A percentile compares a stretch with the other conserved stretches of the same genome.
Conservation (phyloP, 805 yeast genomes). For the Wickerhamomyces chambardii region DNA sequence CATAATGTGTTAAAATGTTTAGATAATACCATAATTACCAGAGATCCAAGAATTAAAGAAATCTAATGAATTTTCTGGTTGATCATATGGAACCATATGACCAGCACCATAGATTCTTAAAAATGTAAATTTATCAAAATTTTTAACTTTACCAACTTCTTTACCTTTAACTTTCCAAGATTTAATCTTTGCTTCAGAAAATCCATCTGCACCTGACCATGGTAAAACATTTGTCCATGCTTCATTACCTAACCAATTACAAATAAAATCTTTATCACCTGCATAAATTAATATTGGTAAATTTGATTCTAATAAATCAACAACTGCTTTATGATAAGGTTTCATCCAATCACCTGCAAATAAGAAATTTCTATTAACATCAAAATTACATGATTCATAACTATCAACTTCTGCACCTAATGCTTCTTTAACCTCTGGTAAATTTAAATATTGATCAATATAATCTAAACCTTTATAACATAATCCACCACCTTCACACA, state of each 20-base stretch:
- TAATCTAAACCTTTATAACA: constrained; percentile 78
- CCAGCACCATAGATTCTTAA: constrained; percentile 85
- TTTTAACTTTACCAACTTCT: constrained; percentile 61
- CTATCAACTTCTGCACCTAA: constrained; percentile 86
- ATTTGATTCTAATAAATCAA: constrained; percentile 58
- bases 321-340: constrained; percentile 74
- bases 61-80: constrained; percentile 67
- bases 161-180: constrained; percentile 40
- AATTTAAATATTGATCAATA: constrained; percentile 73
- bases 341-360: constrained; percentile 90
- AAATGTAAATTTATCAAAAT: constrained; percentile 65
- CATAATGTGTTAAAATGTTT: background rate
- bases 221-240: constrained; percentile 76
- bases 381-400: constrained; percentile 70
- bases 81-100: constrained; percentile 93
- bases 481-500: constrained; percentile 60
- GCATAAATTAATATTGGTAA: constrained; percentile 86
- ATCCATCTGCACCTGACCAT: constrained; percentile 52
- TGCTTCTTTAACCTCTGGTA: constrained; percentile 65
- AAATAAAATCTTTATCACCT: constrained; percentile 93
- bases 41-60: constrained; percentile 82
- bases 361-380: constrained; percentile 70
- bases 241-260: constrained; percentile 93
- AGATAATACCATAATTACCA: constrained; percentile 42
- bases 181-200: constrained; percentile 32